Evolutionary conservation across 1,139 yeast species (phyloP).

Genomic region (Suhomyces wounanorum): DNA sequence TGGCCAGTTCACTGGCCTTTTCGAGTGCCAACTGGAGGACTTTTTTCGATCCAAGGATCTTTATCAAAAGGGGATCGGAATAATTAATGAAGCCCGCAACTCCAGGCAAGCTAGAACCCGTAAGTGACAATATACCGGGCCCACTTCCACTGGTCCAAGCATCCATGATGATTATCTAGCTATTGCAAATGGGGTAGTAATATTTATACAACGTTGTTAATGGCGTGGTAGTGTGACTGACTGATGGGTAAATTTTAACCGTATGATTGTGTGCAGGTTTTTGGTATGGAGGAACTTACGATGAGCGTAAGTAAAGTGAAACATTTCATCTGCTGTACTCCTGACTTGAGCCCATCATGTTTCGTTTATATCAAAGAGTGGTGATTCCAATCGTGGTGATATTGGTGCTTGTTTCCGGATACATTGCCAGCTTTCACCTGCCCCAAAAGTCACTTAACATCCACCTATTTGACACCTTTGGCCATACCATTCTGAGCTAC

Average conservation of each 20-base stretch:
- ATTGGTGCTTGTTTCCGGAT: conserved; percentile 17
- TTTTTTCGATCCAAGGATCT: conserved; percentile 48
- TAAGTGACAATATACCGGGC: conserved; percentile 11
- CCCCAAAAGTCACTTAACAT: conserved; percentile 6
- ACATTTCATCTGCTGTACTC: neutral
- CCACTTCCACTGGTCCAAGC: conserved; percentile 19
- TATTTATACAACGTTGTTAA: neutral
- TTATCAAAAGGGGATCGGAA: conserved; percentile 42
- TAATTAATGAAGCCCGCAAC: conserved; percentile 20
- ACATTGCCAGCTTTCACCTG: conserved; percentile 3
- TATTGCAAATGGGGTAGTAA: neutral
- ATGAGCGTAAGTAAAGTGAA: neutral
- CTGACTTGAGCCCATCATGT: conserved; percentile 5
- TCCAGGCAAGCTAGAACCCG: conserved; percentile 9
- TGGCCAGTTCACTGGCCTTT: conserved; percentile 5
- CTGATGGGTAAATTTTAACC: neutral
- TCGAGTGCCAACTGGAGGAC: conserved; percentile 10
- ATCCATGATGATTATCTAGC: conserved; percentile 15
- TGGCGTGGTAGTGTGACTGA: conserved; percentile 3
- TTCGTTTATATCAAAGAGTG: conserved; percentile 23
- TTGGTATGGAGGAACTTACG: neutral
- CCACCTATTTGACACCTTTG: conserved; percentile 23
- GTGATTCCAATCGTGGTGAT: conserved; percentile 18
- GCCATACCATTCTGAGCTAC: conserved; percentile 18
- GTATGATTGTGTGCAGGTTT: neutral